Evolutionary conservation across 768 basidiomycete species (phyloP).

Genomic region (Termitomyces sp.): DNA sequence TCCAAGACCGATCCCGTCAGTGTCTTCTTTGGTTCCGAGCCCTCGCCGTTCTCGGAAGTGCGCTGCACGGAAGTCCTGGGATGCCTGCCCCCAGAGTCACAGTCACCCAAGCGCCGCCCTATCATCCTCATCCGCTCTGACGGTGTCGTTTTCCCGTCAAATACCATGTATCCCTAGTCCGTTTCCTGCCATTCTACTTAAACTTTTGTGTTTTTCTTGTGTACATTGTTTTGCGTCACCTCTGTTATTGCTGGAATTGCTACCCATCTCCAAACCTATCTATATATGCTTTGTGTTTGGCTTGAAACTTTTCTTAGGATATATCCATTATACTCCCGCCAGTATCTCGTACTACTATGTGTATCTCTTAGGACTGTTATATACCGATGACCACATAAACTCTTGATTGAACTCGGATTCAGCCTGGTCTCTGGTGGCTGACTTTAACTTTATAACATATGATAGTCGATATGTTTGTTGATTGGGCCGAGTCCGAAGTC

Average conservation of each 20-base stretch:
- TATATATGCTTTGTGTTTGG: slow-evolving; percentile 17
- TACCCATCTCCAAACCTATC: slow-evolving; percentile 15
- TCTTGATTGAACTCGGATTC: neutral
- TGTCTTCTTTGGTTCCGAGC: slow-evolving; percentile 85
- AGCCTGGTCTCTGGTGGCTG: too few relatives aligned
- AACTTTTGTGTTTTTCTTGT: slow-evolving; percentile 10
- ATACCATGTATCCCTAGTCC: slow-evolving; percentile 71
- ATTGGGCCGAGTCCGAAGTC: too few relatives aligned
- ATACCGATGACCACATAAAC: slow-evolving; percentile 2
- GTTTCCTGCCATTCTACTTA: slow-evolving; percentile 6
- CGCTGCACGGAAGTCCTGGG: slow-evolving; percentile 84
- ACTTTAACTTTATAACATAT: too few relatives aligned
- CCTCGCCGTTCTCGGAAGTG: slow-evolving; percentile 83
- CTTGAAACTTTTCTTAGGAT: slow-evolving; percentile 15
- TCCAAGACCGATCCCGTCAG: slow-evolving; percentile 76
- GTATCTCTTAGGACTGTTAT: slow-evolving; percentile 9
- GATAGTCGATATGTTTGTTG: too few relatives aligned
- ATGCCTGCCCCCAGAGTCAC: slow-evolving; percentile 73
- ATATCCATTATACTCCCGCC: slow-evolving; percentile 3
- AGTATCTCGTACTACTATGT: slow-evolving; percentile 6
- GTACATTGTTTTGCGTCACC: slow-evolving; percentile 13
- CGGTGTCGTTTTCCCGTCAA: slow-evolving; percentile 86
- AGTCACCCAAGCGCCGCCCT: slow-evolving; percentile 65
- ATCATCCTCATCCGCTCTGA: slow-evolving; percentile 81
- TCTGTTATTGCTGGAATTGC: slow-evolving; percentile 23